These are phyloP conservation scores for Metschnikowia gruessii DNA, from an alignment of 805 yeast genomes.

Conservation along the genomic window DNA sequence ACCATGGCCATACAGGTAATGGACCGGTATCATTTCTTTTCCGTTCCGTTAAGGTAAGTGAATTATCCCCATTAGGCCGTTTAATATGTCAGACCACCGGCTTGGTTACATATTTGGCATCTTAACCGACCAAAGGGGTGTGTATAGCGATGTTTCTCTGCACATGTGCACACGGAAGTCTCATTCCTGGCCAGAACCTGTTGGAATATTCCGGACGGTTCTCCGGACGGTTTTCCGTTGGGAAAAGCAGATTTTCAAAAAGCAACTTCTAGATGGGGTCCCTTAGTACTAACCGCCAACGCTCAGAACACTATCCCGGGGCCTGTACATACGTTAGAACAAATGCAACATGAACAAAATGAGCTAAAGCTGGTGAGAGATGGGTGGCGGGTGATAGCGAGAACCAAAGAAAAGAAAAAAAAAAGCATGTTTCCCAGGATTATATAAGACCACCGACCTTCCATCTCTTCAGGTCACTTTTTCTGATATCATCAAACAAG, in stretches of 20 bases:
- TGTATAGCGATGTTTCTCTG: too few species aligned
- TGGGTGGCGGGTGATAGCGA: too few species aligned
- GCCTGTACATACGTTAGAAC: background rate
- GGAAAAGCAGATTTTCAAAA: too few species aligned
- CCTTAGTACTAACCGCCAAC: background rate
- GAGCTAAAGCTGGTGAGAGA: too few species aligned
- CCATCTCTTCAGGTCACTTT: background rate
- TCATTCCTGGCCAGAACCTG: background rate
- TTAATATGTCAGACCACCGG: slow-evolving; percentile 3
- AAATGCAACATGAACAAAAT: too few species aligned
- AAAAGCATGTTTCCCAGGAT: background rate
- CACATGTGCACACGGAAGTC: too few species aligned
- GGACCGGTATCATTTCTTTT: too few species aligned
- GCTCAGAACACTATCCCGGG: background rate
- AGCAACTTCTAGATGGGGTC: background rate
- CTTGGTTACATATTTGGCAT: background rate
- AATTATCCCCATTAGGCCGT: slow-evolving; percentile 2
- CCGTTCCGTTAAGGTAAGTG: background rate
- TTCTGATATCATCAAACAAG: background rate
- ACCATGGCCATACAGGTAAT: too few species aligned
- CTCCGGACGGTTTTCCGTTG: too few species aligned
- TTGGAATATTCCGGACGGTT: too few species aligned
- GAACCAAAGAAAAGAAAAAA: too few species aligned
- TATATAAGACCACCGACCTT: slow-evolving; percentile 2
- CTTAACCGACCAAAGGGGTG: background rate